Base-by-base conservation (phyloP, 495 filamentous ascomycete species). In the Articulospora tetracladia region DNA sequence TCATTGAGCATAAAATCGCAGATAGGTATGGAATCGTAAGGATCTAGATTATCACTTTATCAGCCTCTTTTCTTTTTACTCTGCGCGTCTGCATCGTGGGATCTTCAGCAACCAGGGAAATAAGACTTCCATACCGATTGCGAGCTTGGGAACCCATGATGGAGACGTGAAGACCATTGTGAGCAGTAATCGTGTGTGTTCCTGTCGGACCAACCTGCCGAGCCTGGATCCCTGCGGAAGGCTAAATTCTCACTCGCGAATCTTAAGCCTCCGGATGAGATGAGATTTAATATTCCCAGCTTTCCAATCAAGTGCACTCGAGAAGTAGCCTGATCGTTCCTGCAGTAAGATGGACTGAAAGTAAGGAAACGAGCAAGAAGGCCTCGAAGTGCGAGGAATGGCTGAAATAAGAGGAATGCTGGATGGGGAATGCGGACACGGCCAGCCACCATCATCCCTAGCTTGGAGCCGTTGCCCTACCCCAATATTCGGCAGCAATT, bases 131-230 rank as follows among this genome's bases (percentile, higher is more conserved):
- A 39, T 28, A 64, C 62, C 54, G 27, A 52, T 22, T 36, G 58
- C 55, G 44, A 96, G 77, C 66, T 83, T 72, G 28, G 88, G 88
- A 15, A 85, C 82, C 80, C 82, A 87, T 66, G 81, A 72, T 23
- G 90, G 85, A 53, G 90, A 79, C 58, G 78, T 77, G 76, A 96
- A 95, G 17, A 93, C 88, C 92, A 96, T 96, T 26, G 63, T 81
- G 62, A 44, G n/a, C 8, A 8, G 17, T 19, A 44, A 44, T 44
- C 15, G 39, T 17, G 17, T n/a, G n/a, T n/a, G n/a, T n/a, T n/a
- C n/a, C n/a, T n/a, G n/a, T 44, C n/a, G 11, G 17, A 19, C 39
- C 39, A 44, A 44, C n/a, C 6, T 17, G 10, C 3, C 17, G 39
- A 15, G 3, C 8, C 39, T 44, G 39, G 17, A 44, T 15, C 39